Base-by-base conservation (phyloP, 371 early-diverging fungal species). In the Mortierella sp. region DNA sequence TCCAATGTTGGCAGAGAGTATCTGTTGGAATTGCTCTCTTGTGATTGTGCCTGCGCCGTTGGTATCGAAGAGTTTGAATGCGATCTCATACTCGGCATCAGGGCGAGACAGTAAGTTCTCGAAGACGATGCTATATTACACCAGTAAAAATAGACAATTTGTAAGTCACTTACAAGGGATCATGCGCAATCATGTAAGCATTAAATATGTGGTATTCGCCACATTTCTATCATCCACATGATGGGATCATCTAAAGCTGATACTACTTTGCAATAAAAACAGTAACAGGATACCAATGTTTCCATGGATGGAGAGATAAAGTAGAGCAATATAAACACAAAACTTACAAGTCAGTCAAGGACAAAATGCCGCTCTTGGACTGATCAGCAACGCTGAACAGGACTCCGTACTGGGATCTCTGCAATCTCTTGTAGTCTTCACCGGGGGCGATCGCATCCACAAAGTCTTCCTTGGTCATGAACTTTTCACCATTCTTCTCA, bases 21-120 rank as follows among this genome's bases (percentile, higher is more conserved):
- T 89, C 7, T 86, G 76, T 70, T 89, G 89, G 86, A 94, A 90
- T 67, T 91, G 90, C 28, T 90, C 90, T 60, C 91, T 83, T 23
- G 90, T 88, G 64, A 90, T 85, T 81, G 89, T 89, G 73, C 90
- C 92, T 2, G 86, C 85, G 42, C 89, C 88, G 45, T 84, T 72
- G 51, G 87, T 75, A 73, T 93, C 91, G 79, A 93, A 92, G 53
- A 93, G 82, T 28, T 89, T 88, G 82, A 94, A 94, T 19, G 93
- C 93, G 49, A 96, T 88, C 75, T 93, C 90, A 69, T 90, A 93
- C 67, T 95, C 95, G 19, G 95, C 96, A 78, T 95, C 93, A 29
- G 95, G 91, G 51, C 87, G 89, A 32, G 90, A 84, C 37, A 96
- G 82, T 64, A 95, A 69, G 70, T 88, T 85, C 70, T 94, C 89